phyloP scores from a whole-genome alignment of 495 filamentous ascomycete genomes.

The Xylaria intraflava region DNA sequence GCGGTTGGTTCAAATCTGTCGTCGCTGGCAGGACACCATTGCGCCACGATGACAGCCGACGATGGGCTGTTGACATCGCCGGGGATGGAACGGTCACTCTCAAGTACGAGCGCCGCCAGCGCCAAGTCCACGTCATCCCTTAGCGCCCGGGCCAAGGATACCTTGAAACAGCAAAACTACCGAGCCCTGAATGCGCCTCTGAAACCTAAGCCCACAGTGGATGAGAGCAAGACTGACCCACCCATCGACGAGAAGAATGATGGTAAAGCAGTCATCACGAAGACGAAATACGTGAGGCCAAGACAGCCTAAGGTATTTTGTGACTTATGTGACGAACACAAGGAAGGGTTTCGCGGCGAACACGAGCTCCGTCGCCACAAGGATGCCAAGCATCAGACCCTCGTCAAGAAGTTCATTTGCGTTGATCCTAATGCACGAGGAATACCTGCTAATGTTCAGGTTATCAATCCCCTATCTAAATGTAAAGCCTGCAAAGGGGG shows the following conservation, averaged over 20 bases:
- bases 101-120: constrained; percentile 38
- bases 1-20: constrained; percentile 32
- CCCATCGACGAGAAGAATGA: constrained; percentile 27
- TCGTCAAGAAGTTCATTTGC: constrained; percentile 76
- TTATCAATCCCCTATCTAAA: constrained; percentile 62
- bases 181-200: constrained; percentile 26
- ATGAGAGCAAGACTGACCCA: constrained; percentile 19
- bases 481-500: constrained; percentile 78
- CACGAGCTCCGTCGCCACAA: constrained; percentile 87
- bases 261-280: constrained; percentile 54
- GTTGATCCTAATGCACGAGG: constrained; percentile 31
- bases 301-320: constrained; percentile 73
- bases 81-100: constrained; percentile 41
- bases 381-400: constrained; percentile 67
- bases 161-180: constrained; percentile 30
- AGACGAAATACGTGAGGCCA: constrained; percentile 65
- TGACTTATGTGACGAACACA: constrained; percentile 63
- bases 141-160: constrained; percentile 38
- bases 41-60: constrained; percentile 24
- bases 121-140: constrained; percentile 32
- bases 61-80: constrained; percentile 20
- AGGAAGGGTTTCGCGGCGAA: constrained; percentile 85
- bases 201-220: constrained; percentile 34
- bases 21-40: constrained; percentile 29
- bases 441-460: constrained; percentile 34